phyloP scores from a whole-genome alignment of 139 green algal species.

The Tetradesmus obliquus region DNA sequence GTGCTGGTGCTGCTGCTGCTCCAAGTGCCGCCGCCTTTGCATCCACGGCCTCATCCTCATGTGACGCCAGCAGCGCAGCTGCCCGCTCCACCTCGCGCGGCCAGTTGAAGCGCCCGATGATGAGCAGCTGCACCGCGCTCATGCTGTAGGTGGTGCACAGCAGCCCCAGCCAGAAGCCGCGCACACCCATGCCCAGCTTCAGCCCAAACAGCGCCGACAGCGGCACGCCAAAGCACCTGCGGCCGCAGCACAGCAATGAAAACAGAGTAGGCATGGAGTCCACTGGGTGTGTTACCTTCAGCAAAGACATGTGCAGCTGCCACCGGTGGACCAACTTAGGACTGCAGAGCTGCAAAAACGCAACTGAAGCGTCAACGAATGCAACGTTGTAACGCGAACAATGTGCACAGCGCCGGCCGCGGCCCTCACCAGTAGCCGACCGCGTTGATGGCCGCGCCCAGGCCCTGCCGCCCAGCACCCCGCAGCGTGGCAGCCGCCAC shows the following conservation, averaged over 20 bases:
- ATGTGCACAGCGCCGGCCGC: no score
- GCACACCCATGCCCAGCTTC: not conserved
- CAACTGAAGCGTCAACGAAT: no score
- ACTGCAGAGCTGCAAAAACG: no score
- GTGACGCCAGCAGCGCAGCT: conserved; percentile 3
- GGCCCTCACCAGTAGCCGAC: conserved; percentile 15
- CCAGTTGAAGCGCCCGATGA: conserved; percentile 23
- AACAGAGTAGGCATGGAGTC: not conserved
- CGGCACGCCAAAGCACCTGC: conserved; percentile 17
- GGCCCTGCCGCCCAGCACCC: conserved; percentile 5
- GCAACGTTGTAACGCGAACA: no score
- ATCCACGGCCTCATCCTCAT: not conserved
- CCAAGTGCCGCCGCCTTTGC: not conserved
- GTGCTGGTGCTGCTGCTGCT: not conserved
- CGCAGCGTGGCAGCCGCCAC: not conserved
- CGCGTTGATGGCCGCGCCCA: conserved; percentile 2
- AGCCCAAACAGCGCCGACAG: conserved; percentile 5
- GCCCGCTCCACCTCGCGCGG: conserved; percentile 7
- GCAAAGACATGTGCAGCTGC: no score
- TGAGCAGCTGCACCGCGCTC: conserved; percentile 8
- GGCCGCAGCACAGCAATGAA: not conserved
- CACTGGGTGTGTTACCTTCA: no score
- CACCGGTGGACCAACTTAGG: no score
- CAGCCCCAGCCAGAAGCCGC: conserved; percentile 11
- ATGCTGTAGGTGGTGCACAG: not conserved